Evolutionary conservation across 305 asterid species (phyloP).

Genomic region (Andrographis paniculata): DNA sequence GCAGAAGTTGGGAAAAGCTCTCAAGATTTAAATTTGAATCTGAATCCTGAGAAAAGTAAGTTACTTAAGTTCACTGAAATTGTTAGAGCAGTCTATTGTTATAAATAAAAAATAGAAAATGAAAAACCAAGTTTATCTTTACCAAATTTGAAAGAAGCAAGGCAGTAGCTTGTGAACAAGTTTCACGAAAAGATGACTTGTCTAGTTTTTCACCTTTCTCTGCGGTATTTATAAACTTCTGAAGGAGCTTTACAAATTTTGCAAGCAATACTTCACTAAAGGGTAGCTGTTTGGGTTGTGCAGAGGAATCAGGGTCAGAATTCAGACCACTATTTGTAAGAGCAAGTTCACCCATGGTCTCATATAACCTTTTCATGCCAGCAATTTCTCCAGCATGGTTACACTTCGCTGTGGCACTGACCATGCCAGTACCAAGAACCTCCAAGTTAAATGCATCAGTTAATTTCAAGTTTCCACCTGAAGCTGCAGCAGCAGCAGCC

Average conservation of each 20-base stretch:
- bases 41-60: conserved; percentile 59
- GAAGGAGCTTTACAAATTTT: conserved; percentile 78
- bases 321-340: conserved; percentile 34
- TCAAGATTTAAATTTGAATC: conserved; percentile 60
- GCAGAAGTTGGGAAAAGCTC: conserved; percentile 95
- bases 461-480: conserved; percentile 90
- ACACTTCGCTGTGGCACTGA: conserved; percentile 94
- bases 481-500: conserved; percentile 99
- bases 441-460: conserved; percentile 90
- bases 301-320: conserved; percentile 42
- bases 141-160: conserved; percentile 94
- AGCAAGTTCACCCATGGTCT: conserved; percentile 75
- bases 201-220: conserved; percentile 91
- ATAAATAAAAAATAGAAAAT: conserved; percentile 15
- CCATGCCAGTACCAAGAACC: conserved; percentile 95
- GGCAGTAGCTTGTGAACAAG: conserved; percentile 98
- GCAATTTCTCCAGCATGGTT: conserved; percentile 99
- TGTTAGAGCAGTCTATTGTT: conserved; percentile 8
- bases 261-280: conserved; percentile 75
- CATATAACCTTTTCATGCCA: conserved; percentile 96
- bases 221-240: conserved; percentile 71
- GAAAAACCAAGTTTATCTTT: conserved; percentile 12
- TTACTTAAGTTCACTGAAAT: conserved; percentile 16
- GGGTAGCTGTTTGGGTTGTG: conserved; percentile 51
- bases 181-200: conserved; percentile 81